A percentile compares a stretch with the other conserved stretches of the same genome.
Conservation (phyloP, 78 protist species). For the Mantamonas sphyraenae region DNA sequence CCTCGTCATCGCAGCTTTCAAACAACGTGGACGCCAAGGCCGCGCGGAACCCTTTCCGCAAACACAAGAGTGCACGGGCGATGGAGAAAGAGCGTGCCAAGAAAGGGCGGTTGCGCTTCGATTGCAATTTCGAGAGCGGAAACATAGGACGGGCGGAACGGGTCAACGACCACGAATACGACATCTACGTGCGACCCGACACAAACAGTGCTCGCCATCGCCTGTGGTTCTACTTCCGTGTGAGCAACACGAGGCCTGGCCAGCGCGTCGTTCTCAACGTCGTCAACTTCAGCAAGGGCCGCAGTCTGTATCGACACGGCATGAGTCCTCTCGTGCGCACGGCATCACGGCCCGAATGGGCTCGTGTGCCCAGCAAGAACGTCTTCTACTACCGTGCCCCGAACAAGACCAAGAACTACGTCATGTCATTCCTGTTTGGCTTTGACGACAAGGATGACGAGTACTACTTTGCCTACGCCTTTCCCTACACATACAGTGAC, state of each 20-base stretch:
- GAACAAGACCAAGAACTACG: conserved; percentile 14
- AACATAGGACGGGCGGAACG: no score
- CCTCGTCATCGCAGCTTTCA: no score
- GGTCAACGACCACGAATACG: no score
- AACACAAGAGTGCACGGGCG: no score
- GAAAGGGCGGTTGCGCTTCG: no score
- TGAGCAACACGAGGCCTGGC: neutral
- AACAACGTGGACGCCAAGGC: no score
- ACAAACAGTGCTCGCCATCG: conserved; percentile 21
- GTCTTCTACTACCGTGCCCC: conserved; percentile 32
- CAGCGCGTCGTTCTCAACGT: conserved; percentile 30
- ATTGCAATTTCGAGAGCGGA: no score
- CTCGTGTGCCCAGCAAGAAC: conserved; percentile 6
- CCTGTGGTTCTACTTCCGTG: conserved; percentile 50
- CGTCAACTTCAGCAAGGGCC: conserved; percentile 26
- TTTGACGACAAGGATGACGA: conserved; percentile 25
- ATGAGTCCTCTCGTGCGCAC: conserved; percentile 44
- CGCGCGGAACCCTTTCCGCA: no score
- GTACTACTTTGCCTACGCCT: conserved; percentile 56
- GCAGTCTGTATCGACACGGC: conserved; percentile 38
- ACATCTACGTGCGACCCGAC: conserved; percentile 37
- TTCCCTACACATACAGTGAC: conserved; percentile 49
- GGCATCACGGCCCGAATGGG: conserved; percentile 18
- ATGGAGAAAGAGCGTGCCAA: no score
- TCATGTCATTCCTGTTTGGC: conserved; percentile 21